A percentile compares a stretch with the other conserved stretches of the same genome.
Conservation (phyloP, 2,329 filamentous ascomycete genomes). For the Fusarium torulosum region DNA sequence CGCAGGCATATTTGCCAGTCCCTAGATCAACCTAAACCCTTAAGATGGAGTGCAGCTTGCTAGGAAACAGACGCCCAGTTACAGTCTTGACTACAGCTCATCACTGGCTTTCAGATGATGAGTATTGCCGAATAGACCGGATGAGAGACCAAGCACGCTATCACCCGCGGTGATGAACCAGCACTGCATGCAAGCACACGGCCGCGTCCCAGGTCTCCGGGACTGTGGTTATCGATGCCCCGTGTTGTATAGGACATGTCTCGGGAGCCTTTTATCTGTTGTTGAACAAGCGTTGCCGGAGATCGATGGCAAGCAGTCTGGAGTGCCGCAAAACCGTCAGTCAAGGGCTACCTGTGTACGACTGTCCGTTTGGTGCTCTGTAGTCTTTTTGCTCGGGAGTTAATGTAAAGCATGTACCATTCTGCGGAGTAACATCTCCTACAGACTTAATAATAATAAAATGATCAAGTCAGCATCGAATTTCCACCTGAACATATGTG, state of each 20-base stretch:
- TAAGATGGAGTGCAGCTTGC: neutral
- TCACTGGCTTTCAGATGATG: constrained; percentile 12
- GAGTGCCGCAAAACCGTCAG: constrained; percentile 14
- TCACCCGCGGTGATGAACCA: constrained; percentile 19
- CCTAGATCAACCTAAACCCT: constrained; percentile 7
- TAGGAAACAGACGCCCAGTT: constrained; percentile 18
- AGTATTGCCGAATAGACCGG: constrained; percentile 16
- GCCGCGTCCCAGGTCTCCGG: constrained; percentile 45
- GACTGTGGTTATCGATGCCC: constrained; percentile 29
- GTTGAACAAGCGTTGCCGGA: constrained; percentile 30
- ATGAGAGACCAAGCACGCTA: constrained; percentile 36
- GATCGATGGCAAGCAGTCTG: constrained; percentile 14
- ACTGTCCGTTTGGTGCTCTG: neutral
- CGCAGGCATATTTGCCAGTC: constrained; percentile 20
- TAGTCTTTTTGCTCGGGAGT: constrained; percentile 5
- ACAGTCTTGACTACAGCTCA: constrained; percentile 18
- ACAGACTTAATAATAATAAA: constrained; percentile 2
- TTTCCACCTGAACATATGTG: constrained; percentile 6
- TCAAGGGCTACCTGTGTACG: neutral
- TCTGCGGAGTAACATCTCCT: constrained; percentile 1
- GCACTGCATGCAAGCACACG: constrained; percentile 43
- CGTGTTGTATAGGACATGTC: constrained; percentile 40
- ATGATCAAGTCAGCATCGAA: constrained; percentile 10
- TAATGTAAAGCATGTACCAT: constrained; percentile 5
- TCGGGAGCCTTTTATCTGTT: constrained; percentile 34